These are phyloP conservation scores for Melanopsichium pennsylvanicum DNA, from an alignment of 1,284 basidiomycete genomes.

Conservation along the genomic window DNA sequence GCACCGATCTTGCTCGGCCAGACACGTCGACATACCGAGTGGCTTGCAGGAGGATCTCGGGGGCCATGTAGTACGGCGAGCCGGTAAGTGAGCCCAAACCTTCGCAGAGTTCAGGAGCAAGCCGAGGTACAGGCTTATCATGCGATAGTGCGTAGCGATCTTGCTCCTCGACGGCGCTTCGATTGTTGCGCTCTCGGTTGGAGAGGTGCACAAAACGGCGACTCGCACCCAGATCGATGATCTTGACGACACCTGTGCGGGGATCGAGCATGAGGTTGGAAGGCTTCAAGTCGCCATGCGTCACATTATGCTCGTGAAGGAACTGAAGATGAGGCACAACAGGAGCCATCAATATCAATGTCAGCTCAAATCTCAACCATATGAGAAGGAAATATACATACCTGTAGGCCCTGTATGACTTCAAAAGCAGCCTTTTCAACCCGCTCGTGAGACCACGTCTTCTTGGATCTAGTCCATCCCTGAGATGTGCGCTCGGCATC, in stretches of 20 bases:
- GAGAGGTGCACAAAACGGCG: conserved; percentile 51
- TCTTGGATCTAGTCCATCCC: conserved; percentile 42
- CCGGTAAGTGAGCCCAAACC: conserved; percentile 57
- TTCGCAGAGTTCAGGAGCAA: conserved; percentile 37
- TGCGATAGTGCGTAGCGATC: conserved; percentile 21
- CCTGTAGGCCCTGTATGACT: conserved; percentile 44
- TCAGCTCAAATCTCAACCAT: neutral
- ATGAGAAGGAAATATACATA: neutral
- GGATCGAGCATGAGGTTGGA: conserved; percentile 58
- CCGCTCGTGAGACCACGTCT: conserved; percentile 37
- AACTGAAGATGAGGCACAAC: conserved; percentile 8
- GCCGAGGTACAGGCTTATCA: conserved; percentile 3
- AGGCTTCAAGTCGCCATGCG: conserved; percentile 57
- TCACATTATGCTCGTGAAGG: conserved; percentile 50
- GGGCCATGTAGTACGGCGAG: conserved; percentile 57
- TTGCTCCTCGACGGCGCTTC: conserved; percentile 48
- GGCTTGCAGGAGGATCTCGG: conserved; percentile 57
- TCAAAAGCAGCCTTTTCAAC: conserved; percentile 51
- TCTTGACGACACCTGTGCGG: conserved; percentile 48
- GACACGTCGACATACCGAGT: conserved; percentile 42
- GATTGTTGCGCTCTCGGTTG: conserved; percentile 45
- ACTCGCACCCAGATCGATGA: conserved; percentile 55
- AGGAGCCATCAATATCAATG: neutral
- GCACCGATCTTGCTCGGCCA: conserved; percentile 35
- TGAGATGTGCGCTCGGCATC: conserved; percentile 38